Evolutionary conservation across 2,329 filamentous ascomycete species (phyloP), one percentile per base, ranked within the genome.

Genomic region (Myotisia sp.): DNA sequence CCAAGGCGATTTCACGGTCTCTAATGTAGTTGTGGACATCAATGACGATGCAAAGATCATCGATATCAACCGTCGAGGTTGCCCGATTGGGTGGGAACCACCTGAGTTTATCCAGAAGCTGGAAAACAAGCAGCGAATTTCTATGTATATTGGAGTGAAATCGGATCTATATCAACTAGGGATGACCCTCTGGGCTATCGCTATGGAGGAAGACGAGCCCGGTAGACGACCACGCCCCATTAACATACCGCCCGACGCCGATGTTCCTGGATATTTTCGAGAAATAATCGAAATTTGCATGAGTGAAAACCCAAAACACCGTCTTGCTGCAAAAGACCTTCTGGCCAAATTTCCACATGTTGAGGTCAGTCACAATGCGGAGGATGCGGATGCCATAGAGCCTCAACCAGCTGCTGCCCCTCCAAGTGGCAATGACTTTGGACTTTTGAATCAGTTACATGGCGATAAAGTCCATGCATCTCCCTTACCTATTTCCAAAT

Each of bases 121-220:
- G 40, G 77, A 87, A 44, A 86, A 77, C 55, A 82, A 81, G 38
- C 86, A 94, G 55, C 73, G 84, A 19, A 86, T 98, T 34, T 80
- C 82, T 29, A 93, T 95, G 78, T 94, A 92, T 51, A 95, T 98
- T 52, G 87, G 90, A 8, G 85, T 94, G 52, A 98, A 98, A 59
- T 93, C 87, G 0, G 90, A 98, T 57, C 65, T 98, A 1, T 98
- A 80, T 50, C 90, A 98, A 57, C 69, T 95, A 4, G 90, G 90
- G 4, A 98, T 98, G 90, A 85, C 93, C 2, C 63, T 98, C 2
- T 98, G 87, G 84, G 84, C 83, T 14, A 62, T 98, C 29, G 87
- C 84, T 1, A 79, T 79, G 50, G 73, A 87, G 44, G 74, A 86
- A 37, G 87, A 95, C 48, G 87, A 95, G 49, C 90, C 90, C 1